phyloP scores from a whole-genome alignment of 768 basidiomycete genomes.

The Mrakia frigida region DNA sequence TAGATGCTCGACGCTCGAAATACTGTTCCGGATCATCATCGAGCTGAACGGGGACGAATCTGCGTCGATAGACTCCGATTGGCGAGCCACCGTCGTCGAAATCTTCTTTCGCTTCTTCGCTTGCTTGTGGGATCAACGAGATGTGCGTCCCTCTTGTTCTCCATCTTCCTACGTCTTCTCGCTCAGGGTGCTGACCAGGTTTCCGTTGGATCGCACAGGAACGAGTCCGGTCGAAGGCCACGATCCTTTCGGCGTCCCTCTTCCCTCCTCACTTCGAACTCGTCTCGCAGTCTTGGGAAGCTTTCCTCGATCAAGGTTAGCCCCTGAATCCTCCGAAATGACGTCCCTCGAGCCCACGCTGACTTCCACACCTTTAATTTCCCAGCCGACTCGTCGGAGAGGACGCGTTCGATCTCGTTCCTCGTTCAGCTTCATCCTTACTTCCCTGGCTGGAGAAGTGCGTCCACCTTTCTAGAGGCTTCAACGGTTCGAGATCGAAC shows the following conservation, averaged over 20 bases:
- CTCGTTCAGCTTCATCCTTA: conserved; percentile 63
- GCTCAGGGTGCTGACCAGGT: not conserved
- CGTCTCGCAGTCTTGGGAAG: conserved; percentile 65
- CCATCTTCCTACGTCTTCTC: not conserved
- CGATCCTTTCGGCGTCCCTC: conserved; percentile 57
- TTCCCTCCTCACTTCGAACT: conserved; percentile 62
- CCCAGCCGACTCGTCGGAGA: conserved; percentile 44
- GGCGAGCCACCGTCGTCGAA: conserved; percentile 59
- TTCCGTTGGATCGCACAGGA: conserved; percentile 50
- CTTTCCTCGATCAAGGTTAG: conserved; percentile 55
- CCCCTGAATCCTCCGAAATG: no score
- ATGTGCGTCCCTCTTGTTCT: conserved; percentile 46
- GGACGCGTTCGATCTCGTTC: conserved; percentile 58
- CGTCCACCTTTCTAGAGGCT: no score
- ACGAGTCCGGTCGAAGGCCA: conserved; percentile 59
- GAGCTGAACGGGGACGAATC: conserved; percentile 63
- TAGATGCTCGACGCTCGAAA: conserved; percentile 42
- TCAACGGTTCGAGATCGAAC: no score
- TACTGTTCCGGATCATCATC: conserved; percentile 60
- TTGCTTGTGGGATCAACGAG: conserved; percentile 59
- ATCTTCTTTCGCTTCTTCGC: conserved; percentile 61
- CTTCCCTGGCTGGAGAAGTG: conserved; percentile 56
- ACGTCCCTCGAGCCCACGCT: not conserved
- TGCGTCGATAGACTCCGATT: conserved; percentile 60
- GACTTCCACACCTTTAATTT: not conserved